phyloP scores from a whole-genome alignment of 306 rosid genomes.

The Cicer arietinum region DNA sequence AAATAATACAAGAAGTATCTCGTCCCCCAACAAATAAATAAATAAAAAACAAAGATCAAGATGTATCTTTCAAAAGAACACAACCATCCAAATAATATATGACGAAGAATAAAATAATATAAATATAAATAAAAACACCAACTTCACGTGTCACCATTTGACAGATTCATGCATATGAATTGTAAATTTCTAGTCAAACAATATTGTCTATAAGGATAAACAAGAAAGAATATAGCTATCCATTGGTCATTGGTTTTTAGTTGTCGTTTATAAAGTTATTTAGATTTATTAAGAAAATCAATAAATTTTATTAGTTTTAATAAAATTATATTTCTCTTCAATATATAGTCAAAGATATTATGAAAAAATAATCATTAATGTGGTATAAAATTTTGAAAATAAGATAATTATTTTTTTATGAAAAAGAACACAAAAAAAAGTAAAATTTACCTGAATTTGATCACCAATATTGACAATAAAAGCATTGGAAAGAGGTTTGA shows the following conservation, averaged over 20 bases:
- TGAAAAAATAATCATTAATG: too few relatives aligned
- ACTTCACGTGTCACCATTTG: conserved; percentile 56
- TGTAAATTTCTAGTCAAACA: conserved; percentile 23
- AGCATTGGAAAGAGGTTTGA: conserved; percentile 76
- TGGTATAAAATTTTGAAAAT: too few relatives aligned
- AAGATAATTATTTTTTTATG: too few relatives aligned
- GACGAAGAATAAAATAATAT: background rate
- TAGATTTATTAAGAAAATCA: too few relatives aligned
- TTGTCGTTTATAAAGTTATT: too few relatives aligned
- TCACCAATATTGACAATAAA: conserved; percentile 91
- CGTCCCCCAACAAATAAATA: background rate
- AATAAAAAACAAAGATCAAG: background rate
- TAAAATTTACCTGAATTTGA: conserved; percentile 74
- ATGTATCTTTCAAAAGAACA: background rate
- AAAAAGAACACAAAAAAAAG: too few relatives aligned
- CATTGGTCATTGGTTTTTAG: too few relatives aligned
- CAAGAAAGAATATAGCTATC: too few relatives aligned
- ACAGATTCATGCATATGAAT: conserved; percentile 34
- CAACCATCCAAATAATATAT: background rate
- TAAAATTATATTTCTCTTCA: too few relatives aligned
- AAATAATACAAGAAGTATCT: background rate
- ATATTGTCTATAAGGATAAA: conserved; percentile 2
- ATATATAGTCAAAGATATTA: too few relatives aligned
- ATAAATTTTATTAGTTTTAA: too few relatives aligned
- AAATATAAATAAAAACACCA: background rate